phyloP scores from a whole-genome alignment of 176 grass and related monocot species.

The Calamus simplicifolius region DNA sequence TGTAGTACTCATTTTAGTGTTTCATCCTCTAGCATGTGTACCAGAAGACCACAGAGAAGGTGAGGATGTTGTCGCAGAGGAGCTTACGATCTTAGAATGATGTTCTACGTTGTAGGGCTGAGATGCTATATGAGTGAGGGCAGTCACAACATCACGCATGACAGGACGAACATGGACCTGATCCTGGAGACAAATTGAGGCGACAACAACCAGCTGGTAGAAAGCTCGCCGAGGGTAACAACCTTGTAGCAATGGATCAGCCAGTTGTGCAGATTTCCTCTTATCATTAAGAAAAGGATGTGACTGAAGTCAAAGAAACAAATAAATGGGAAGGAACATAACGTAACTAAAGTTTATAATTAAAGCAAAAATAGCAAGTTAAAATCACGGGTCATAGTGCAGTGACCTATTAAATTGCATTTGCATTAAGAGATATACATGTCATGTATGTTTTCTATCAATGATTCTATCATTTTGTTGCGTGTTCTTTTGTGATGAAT shows the following conservation, averaged over 20 bases:
- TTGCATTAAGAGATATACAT: too few relatives aligned
- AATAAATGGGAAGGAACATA: neutral
- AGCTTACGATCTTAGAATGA: constrained; percentile 3
- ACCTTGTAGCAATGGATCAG: constrained; percentile 54
- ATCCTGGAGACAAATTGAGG: constrained; percentile 91
- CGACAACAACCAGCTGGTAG: constrained; percentile 69
- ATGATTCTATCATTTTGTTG: too few relatives aligned
- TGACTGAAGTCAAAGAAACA: constrained; percentile 41
- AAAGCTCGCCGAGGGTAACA: constrained; percentile 54
- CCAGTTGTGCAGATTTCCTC: constrained; percentile 64
- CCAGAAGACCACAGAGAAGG: constrained; percentile 23
- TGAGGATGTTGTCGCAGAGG: constrained; percentile 8
- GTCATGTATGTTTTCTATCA: too few relatives aligned
- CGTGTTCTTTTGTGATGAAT: too few relatives aligned
- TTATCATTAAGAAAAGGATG: constrained; percentile 64
- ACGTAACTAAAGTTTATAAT: too few relatives aligned
- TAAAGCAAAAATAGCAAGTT: too few relatives aligned
- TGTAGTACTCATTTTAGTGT: constrained; percentile 22
- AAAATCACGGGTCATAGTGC: too few relatives aligned
- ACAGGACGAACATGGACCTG: constrained; percentile 85
- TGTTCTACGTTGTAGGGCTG: constrained; percentile 39
- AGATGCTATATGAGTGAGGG: constrained; percentile 59
- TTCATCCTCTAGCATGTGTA: constrained; percentile 49
- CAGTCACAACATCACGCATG: constrained; percentile 57
- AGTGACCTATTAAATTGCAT: too few relatives aligned